phyloP scores from a whole-genome alignment of 2,329 filamentous ascomycete genomes.

The Juglanconis oblonga region DNA sequence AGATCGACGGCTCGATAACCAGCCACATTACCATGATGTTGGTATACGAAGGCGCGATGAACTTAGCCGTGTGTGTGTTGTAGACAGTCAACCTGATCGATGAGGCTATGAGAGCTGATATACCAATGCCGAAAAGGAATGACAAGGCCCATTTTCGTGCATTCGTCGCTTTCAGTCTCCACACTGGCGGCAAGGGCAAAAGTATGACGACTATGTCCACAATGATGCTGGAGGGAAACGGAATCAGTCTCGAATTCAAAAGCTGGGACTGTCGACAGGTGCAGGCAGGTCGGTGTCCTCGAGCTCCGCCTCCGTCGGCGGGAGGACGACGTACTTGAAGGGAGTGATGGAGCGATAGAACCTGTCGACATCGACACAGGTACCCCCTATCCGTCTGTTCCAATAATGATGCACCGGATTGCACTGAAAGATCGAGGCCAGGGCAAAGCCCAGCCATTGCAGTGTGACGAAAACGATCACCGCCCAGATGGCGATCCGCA shows the following conservation, averaged over 20 bases:
- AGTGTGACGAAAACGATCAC: slow-evolving; percentile 6
- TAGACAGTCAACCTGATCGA: slow-evolving; percentile 9
- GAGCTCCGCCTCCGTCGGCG: not conserved
- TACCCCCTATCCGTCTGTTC: slow-evolving; percentile 4
- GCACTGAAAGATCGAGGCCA: slow-evolving; percentile 3
- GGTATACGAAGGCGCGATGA: slow-evolving; percentile 10
- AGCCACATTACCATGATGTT: slow-evolving; percentile 15
- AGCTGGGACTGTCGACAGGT: too few species aligned
- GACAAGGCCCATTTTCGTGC: slow-evolving; percentile 13
- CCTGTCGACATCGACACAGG: slow-evolving; percentile 9
- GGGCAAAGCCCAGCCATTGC: slow-evolving; percentile 11
- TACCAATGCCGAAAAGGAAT: slow-evolving; percentile 13
- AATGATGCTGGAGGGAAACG: not conserved
- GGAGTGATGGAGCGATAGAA: slow-evolving; percentile 15
- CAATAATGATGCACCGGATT: slow-evolving; percentile 8
- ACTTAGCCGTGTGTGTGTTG: slow-evolving; percentile 5
- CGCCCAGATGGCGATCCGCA: slow-evolving; percentile 9
- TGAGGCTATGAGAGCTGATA: slow-evolving; percentile 11
- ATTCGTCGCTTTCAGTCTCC: slow-evolving; percentile 9
- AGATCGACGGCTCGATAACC: slow-evolving; percentile 12
- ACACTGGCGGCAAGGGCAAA: slow-evolving; percentile 13
- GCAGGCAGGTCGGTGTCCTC: too few species aligned
- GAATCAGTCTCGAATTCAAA: too few species aligned
- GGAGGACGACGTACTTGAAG: slow-evolving; percentile 6
- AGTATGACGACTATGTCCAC: slow-evolving; percentile 6